Base-by-base conservation (phyloP, 2,329 filamentous ascomycete species). In the Colletotrichum sp. region DNA sequence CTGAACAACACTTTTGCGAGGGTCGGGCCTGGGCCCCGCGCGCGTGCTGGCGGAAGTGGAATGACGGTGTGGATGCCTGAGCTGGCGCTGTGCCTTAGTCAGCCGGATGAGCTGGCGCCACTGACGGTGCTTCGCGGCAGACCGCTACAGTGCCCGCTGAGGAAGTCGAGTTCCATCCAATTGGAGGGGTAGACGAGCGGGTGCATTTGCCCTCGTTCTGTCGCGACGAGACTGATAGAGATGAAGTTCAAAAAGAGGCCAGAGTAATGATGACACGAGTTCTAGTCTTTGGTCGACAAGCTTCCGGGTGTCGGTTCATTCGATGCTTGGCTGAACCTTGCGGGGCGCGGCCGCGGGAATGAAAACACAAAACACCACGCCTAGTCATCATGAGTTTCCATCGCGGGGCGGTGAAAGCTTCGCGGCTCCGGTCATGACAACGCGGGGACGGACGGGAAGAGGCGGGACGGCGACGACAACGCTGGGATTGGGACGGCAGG, bases 91-190 rank as follows among this genome's bases (percentile, higher is more conserved):
- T 16, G 30, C 34, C 73, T 75, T 73, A 68, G 58, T 68, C 64
- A 74, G 61, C 61, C 28, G 36, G 48, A 18, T 61, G 71, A 66
- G 38, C 62, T 62, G 61, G 58, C 64, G 73, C 64, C 73, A 61
- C 70, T 73, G 73, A 76, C 70, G 73, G 34, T 65, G 64, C 70
- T 52, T 52, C 43, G n/a, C 43, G 43, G 43, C 60, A 58, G 67
- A 69, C 58, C 58, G 34, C 32, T n/a, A 34, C 30, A 52, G 36
- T 58, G 66, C 36, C 36, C 36, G 36, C 36, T 38, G 36, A 38
- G 36, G 36, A 38, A 38, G 36, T 38, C 36, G 36, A 38, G 36
- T 38, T 18, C 8, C 32, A 26, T 21, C n/a, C 34, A 64, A 64
- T 38, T n/a, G 36, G 21, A 64, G 21, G 18, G 52, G 12, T 60